phyloP scores from a whole-genome alignment of 176 grass and related monocot species.

The Ampelocalamus luodianensis region DNA sequence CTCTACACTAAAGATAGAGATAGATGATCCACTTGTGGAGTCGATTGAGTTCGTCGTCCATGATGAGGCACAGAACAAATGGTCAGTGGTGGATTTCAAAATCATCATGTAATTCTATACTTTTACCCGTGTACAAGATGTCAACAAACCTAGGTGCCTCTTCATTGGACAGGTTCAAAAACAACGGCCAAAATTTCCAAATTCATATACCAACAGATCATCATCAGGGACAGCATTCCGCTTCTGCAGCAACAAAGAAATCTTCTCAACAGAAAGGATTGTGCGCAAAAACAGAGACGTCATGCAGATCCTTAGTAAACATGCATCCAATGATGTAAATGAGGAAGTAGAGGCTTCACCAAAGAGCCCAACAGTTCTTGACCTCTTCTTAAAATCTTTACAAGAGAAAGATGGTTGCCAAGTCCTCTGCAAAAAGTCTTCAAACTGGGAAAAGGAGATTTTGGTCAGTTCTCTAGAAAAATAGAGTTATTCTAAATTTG shows the following conservation, averaged over 20 bases:
- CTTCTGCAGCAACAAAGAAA: conserved; percentile 61
- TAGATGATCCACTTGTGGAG: conserved; percentile 61
- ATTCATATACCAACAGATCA: conserved; percentile 44
- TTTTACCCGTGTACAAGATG: not conserved
- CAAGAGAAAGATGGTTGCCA: conserved; percentile 45
- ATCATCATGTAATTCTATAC: not conserved
- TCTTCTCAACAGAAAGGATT: conserved; percentile 74
- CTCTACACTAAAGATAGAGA: conserved; percentile 64
- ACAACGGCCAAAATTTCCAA: conserved; percentile 87
- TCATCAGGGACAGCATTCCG: conserved; percentile 41
- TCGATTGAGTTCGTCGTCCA: conserved; percentile 67
- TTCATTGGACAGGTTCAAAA: conserved; percentile 69
- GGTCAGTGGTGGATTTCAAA: conserved; percentile 45
- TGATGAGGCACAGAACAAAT: conserved; percentile 64
- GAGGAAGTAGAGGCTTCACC: conserved; percentile 39
- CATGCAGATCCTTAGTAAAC: conserved; percentile 72
- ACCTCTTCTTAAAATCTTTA: conserved; percentile 64
- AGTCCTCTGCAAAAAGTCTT: conserved; percentile 71
- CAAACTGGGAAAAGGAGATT: conserved; percentile 73
- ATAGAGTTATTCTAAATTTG: conserved; percentile 34
- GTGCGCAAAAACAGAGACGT: conserved; percentile 74
- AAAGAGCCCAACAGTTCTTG: conserved; percentile 52
- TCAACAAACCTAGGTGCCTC: not conserved
- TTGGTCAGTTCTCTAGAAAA: conserved; percentile 55
- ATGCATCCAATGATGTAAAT: conserved; percentile 35